These are phyloP conservation scores for Lagerstroemia fauriei DNA, from an alignment of 441 rosid genomes.

Conservation along the genomic window DNA sequence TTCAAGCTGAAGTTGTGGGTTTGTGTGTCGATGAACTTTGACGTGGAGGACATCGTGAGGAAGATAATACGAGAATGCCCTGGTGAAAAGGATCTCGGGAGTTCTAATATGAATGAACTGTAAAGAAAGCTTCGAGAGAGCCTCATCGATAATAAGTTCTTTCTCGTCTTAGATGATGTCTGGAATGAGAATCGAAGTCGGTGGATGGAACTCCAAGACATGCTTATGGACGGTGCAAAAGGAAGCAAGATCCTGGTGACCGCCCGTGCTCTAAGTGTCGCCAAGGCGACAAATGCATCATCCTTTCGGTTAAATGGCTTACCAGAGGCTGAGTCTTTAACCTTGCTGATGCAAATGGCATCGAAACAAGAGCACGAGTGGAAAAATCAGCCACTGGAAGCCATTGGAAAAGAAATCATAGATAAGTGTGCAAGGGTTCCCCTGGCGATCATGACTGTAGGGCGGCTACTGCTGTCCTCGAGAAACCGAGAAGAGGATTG, in stretches of 20 bases:
- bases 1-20: constrained; percentile 24
- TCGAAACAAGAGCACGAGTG: not conserved
- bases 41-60: constrained; percentile 7
- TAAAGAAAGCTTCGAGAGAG: not conserved
- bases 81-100: not conserved
- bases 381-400: not conserved
- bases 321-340: constrained; percentile 14
- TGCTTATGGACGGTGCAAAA: not conserved
- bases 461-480: constrained; percentile 3
- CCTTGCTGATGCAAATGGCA: constrained; percentile 14
- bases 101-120: not conserved
- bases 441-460: constrained; percentile 18
- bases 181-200: constrained; percentile 6
- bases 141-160: not conserved
- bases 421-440: constrained; percentile 24
- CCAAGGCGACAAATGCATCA: not conserved
- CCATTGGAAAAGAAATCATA: constrained; percentile 8
- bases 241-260: constrained; percentile 28
- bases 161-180: constrained; percentile 25
- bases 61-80: constrained; percentile 13
- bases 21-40: constrained; percentile 12
- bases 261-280: constrained; percentile 13
- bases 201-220: constrained; percentile 5
- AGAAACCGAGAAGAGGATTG: too few relatives aligned
- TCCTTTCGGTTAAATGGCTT: not conserved